Conservation (phyloP, 257 asterid genomes). For the Nicotiana sylvestris region DNA sequence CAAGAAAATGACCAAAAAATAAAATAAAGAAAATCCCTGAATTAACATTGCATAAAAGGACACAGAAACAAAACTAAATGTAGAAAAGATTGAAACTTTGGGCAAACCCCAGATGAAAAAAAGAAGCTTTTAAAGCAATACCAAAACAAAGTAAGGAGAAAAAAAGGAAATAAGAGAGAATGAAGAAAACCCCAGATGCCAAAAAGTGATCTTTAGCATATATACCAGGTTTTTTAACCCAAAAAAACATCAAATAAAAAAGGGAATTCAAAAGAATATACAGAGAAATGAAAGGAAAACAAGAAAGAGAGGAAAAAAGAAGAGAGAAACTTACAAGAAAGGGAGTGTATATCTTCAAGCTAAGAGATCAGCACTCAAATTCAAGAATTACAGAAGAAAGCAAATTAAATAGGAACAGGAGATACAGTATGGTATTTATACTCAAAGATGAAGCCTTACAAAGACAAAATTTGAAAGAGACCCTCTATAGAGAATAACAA, state of each 20-base stretch:
- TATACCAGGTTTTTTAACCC: constrained; percentile 1
- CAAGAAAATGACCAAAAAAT: neutral
- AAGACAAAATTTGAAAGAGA: too few relatives aligned
- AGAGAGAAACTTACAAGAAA: constrained; percentile 76
- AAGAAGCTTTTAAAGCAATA: neutral
- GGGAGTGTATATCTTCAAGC: constrained; percentile 81
- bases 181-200: constrained; percentile 30
- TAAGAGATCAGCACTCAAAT: constrained; percentile 15
- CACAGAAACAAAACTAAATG: constrained; percentile 1
- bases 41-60: neutral
- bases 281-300: constrained; percentile 25
- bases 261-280: constrained; percentile 33
- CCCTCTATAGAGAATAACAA: neutral
- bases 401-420: neutral
- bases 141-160: neutral
- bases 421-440: neutral
- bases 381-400: neutral
- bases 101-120: neutral
- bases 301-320: neutral
- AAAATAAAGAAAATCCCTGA: neutral
- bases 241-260: constrained; percentile 19
- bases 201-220: constrained; percentile 29
- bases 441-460: neutral
- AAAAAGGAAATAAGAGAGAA: neutral
- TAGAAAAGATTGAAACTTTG: constrained; percentile 1